Evolutionary conservation across 1,139 yeast genomes (phyloP), one percentile per base, ranked within the genome.

Genomic region (Yamadazyma dendronema): DNA sequence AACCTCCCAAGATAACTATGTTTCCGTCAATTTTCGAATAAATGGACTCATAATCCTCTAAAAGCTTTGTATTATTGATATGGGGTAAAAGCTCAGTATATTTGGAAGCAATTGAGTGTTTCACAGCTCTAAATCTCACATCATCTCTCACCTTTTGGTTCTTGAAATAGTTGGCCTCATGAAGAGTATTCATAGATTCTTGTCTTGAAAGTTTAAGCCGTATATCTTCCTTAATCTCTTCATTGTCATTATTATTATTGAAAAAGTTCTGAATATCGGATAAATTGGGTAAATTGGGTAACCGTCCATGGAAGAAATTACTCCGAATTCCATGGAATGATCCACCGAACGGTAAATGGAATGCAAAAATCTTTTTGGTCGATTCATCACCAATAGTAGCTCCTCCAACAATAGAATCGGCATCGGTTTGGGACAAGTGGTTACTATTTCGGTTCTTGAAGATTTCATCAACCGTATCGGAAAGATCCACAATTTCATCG

Each of bases 1-100:
- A 89, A 0, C 97, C 97, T 3, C 97, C 96, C 59, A 89, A 44
- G 1, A 89, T 68, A 2, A 89, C 78, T 2, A 89, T 72, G 50
- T 88, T 88, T 3, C 96, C 96, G 14, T 77, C 80, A 2, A 87
- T 53, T 22, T 75, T 74, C 32, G 55, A 54, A 48, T 54, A 69
- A 36, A 61, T 59, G 11, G 59, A 46, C 35, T 69, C 74, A 43
- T 57, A 55, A 28, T 52, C 55, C n/a, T 56, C 57, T 24, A 49
- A 47, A 21, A 46, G 52, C 25, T 55, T 57, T 21, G 47, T 40
- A 29, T 41, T 44, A 16, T 48, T 51, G 28, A 44, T 52, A 34
- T 57, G 62, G 2, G 72, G 71, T 7, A 65, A 39, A 32, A 72
- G 48, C 24, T 65, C 72, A 42, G 62, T 61, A 32, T 72, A 56